These are phyloP conservation scores for Paspalum notatum DNA, from an alignment of 176 grass and related monocot genomes.

Conservation along the genomic window DNA sequence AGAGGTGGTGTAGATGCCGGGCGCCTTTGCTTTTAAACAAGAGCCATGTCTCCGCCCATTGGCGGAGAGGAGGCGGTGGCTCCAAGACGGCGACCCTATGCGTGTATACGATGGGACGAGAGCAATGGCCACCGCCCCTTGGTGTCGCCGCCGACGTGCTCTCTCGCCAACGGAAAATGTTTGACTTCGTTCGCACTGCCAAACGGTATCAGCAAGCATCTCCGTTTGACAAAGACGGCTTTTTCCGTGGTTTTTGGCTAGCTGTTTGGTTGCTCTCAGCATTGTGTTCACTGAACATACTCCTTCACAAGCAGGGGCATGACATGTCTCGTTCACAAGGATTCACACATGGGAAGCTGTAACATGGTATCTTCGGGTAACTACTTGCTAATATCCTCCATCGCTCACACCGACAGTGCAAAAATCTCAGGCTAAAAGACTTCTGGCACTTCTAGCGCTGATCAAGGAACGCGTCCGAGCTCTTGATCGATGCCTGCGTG, in stretches of 20 bases:
- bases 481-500: neutral
- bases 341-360: neutral
- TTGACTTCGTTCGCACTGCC: neutral
- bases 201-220: too few relatives aligned
- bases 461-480: neutral
- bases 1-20: too few relatives aligned
- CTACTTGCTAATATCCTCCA: neutral
- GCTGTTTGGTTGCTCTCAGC: too few relatives aligned
- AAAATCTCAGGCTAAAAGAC: neutral
- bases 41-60: neutral
- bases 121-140: neutral
- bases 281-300: neutral
- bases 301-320: neutral
- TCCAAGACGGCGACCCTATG: conserved; percentile 14
- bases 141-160: neutral
- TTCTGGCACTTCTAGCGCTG: neutral
- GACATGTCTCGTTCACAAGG: neutral
- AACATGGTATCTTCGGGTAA: neutral
- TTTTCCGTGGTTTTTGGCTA: neutral
- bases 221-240: neutral
- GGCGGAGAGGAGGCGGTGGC: conserved; percentile 1
- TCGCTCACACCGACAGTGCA: too few relatives aligned
- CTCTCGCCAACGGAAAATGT: neutral
- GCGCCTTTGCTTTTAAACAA: neutral
- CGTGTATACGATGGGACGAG: neutral